Base-by-base conservation (phyloP, 768 basidiomycete species). In the Dioszegia crocea region DNA sequence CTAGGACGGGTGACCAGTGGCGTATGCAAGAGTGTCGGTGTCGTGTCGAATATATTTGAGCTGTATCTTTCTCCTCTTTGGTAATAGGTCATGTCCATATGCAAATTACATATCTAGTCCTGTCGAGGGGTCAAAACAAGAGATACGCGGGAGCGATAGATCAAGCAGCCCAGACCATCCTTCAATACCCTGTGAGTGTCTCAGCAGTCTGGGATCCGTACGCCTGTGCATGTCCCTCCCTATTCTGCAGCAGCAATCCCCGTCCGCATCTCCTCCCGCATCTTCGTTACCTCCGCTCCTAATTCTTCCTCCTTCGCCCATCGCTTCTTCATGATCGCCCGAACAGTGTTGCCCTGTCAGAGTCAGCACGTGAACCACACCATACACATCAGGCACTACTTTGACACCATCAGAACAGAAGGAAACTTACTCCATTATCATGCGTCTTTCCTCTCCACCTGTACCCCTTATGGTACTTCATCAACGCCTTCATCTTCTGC, bases 241-340 rank as follows among this genome's bases (percentile, higher is more conserved):
- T n/a, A n/a, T n/a, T n/a, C n/a, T n/a, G n/a, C 30, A 29, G 10
- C 45, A n/a, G 45, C 45, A 46, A 23, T 43, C 5, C 29, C 49
- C 6, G 33, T 33, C 49, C 30, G 10, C 56, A 41, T 31, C 30
- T 59, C 48, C 26, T 30, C 49, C 23, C n/a, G 39, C 57, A 57
- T 59, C 45, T 53, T 55, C 10, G 41, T 56, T 31, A 56, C 63
- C 40, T 47, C 46, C 46, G 8, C 56, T 5, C 12, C 36, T 56
- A 66, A 80, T 78, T 47, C 78, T 78, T 62, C 74, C 76, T 56
- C 78, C 67, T 57, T 82, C 65, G 40, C 75, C 77, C 31, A 73
- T 68, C 65, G 80, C 82, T 80, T 79, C 70, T 76, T 78, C 43
- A 83, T 80, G 38, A 85, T 82, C 45, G 79, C 78, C 56, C 79